A percentile compares a stretch with the other conserved stretches of the same genome.
Evolutionary conservation across 2,329 filamentous ascomycete species (phyloP).

Genomic region (Trichoderma sp.): DNA sequence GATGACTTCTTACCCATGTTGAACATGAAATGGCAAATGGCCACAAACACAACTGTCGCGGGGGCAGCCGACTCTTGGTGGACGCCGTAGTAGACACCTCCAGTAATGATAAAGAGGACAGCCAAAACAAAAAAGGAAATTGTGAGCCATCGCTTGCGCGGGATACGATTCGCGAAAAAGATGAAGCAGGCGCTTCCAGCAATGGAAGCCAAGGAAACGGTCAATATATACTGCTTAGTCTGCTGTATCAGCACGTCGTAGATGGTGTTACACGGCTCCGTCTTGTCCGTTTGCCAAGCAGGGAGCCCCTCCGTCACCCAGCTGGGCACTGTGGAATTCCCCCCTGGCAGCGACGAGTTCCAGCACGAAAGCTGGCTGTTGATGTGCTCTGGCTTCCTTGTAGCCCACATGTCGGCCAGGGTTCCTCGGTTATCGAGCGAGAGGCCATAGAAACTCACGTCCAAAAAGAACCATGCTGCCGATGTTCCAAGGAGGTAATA

Average conservation of each 20-base stretch:
- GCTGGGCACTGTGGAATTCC: slow-evolving; percentile 42
- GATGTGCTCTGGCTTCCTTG: slow-evolving; percentile 33
- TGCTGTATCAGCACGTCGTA: slow-evolving; percentile 51
- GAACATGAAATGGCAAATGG: slow-evolving; percentile 53
- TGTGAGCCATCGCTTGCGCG: slow-evolving; percentile 49
- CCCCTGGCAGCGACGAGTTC: slow-evolving; percentile 43
- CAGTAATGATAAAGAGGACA: slow-evolving; percentile 47
- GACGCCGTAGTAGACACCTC: slow-evolving; percentile 49
- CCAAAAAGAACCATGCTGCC: slow-evolving; percentile 51
- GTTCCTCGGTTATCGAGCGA: slow-evolving; percentile 44
- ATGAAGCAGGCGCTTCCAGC: slow-evolving; percentile 49
- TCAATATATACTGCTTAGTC: slow-evolving; percentile 51
- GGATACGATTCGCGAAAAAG: slow-evolving; percentile 45
- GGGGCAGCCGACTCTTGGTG: slow-evolving; percentile 40
- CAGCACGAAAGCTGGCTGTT: slow-evolving; percentile 43
- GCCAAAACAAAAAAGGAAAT: slow-evolving; percentile 47
- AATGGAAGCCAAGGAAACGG: slow-evolving; percentile 51
- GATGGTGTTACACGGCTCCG: slow-evolving; percentile 49
- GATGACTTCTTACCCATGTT: slow-evolving; percentile 45
- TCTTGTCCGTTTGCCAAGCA: slow-evolving; percentile 48
- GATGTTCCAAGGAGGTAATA: slow-evolving; percentile 41
- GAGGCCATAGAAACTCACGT: slow-evolving; percentile 54
- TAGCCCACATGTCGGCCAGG: slow-evolving; percentile 39
- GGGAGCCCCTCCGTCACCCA: slow-evolving; percentile 43
- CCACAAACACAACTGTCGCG: slow-evolving; percentile 49